Evolutionary conservation across 2,329 filamentous ascomycete genomes (phyloP).

Genomic region (Fusarium verticillioides): DNA sequence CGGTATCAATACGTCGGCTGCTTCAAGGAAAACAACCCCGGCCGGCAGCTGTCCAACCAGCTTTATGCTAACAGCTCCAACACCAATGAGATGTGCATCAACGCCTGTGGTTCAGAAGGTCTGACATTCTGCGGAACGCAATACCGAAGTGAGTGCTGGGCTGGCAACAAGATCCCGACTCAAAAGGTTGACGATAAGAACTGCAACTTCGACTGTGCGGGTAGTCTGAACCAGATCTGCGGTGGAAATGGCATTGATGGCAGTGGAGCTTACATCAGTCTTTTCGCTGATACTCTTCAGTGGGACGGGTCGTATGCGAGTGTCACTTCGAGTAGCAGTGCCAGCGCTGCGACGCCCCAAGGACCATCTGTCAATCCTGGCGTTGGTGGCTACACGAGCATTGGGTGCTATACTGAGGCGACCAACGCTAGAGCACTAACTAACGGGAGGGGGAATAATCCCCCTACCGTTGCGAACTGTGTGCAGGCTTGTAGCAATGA

Average conservation of each 20-base stretch:
- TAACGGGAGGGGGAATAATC: conserved; percentile 35
- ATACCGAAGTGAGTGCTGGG: conserved; percentile 66
- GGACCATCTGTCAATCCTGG: conserved; percentile 51
- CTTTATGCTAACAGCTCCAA: conserved; percentile 55
- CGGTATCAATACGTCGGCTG: conserved; percentile 66
- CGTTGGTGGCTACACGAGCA: conserved; percentile 49
- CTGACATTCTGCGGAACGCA: conserved; percentile 60
- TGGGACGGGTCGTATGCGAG: conserved; percentile 32
- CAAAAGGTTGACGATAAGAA: conserved; percentile 56
- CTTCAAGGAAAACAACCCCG: conserved; percentile 66
- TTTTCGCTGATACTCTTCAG: conserved; percentile 55
- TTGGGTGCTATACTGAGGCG: conserved; percentile 54
- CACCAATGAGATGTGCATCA: conserved; percentile 59
- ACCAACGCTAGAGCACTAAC: conserved; percentile 48
- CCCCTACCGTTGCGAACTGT: conserved; percentile 50
- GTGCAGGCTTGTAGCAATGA: conserved; percentile 47
- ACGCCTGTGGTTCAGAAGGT: conserved; percentile 51
- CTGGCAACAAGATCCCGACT: conserved; percentile 58
- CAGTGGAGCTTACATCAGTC: conserved; percentile 57
- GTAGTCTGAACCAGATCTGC: conserved; percentile 62
- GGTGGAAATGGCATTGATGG: conserved; percentile 59
- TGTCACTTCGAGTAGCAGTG: not conserved
- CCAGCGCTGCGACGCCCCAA: conserved; percentile 15
- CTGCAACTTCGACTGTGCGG: conserved; percentile 64
- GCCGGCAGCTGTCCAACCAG: conserved; percentile 59